Base-by-base conservation (phyloP, 1,284 basidiomycete genomes). In the Sporisorium scitamineum region DNA sequence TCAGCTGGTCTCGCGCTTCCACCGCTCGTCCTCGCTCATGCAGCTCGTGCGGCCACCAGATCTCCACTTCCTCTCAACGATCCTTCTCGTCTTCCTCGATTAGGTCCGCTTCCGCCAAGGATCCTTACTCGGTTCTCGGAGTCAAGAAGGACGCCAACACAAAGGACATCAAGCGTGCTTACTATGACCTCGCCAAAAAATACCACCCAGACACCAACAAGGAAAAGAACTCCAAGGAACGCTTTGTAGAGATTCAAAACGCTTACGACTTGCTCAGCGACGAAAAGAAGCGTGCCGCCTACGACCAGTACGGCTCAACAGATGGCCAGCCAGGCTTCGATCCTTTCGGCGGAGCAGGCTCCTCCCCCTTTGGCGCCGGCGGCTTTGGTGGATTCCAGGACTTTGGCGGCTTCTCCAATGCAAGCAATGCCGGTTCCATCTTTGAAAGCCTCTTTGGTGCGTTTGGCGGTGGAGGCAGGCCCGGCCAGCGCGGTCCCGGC, bases 131-230 rank as follows among this genome's bases (percentile, higher is more conserved):
- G 48, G 92, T 94, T 20, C 88, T 99, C 10, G 96, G 96, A 29
- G 92, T 99, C 14, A 90, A 89, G 79, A 91, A 91, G 81, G 94
- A 95, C 86, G 93, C 96, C 50, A 89, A 90, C 27, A 85, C 91
- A 20, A 90, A 92, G 47, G 95, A 99, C 78, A 97, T 99, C 84
- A 99, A 99, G 89, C 96, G 97, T 86, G 90, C 90, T 1, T 99
- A 99, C 87, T 99, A 98, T 86, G 89, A 97, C 93, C 92, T 99
- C 74, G 97, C 97, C 31, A 93, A 97, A 71, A 97, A 98, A 88
- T 97, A 92, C 84, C 97, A 99, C 87, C 97, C 97, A 0, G 97
- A 99, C 84, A 95, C 95, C 22, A 97, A 95, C 87, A 93, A 95
- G 68, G 95, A 97, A 85, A 92, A 93, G 80, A 89, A 89, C 53